Percentiles rank a stretch among this genome's conserved stretches.
phyloP scores from a whole-genome alignment of 345 rosid species.

The Anacardium occidentale region DNA sequence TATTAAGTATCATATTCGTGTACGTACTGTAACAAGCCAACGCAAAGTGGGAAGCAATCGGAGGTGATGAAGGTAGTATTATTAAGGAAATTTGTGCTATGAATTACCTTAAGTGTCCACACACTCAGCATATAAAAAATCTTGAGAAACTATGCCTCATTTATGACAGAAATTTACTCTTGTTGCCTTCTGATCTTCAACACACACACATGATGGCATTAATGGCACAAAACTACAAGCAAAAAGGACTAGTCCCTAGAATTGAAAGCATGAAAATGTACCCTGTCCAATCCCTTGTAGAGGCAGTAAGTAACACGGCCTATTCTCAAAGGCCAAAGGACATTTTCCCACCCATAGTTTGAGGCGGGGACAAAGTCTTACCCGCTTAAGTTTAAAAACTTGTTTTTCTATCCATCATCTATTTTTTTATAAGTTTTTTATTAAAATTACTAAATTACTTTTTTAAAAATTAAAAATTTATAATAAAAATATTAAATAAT shows the following conservation, averaged over 20 bases:
- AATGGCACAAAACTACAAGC: background rate
- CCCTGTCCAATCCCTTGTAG: slow-evolving; percentile 14
- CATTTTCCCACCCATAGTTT: too few species aligned
- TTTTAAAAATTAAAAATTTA: too few species aligned
- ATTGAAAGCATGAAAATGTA: slow-evolving; percentile 12
- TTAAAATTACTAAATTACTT: too few species aligned
- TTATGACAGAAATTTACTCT: background rate
- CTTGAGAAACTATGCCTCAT: background rate
- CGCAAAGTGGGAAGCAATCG: too few species aligned
- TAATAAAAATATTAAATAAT: too few species aligned
- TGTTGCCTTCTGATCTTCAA: background rate
- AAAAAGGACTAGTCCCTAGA: background rate
- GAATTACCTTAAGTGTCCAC: background rate
- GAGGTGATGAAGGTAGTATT: background rate
- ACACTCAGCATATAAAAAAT: background rate
- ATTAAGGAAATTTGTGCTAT: background rate
- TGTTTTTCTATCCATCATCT: too few species aligned
- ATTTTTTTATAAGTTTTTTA: too few species aligned
- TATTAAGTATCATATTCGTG: background rate
- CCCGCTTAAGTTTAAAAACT: too few species aligned
- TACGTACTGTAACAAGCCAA: background rate
- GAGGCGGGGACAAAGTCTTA: too few species aligned
- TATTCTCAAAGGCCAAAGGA: too few species aligned
- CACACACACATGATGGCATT: background rate
- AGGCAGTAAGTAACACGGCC: slow-evolving; percentile 29